Evolutionary conservation across 768 basidiomycete species (phyloP).

Genomic region (Mycena sanguinolenta): DNA sequence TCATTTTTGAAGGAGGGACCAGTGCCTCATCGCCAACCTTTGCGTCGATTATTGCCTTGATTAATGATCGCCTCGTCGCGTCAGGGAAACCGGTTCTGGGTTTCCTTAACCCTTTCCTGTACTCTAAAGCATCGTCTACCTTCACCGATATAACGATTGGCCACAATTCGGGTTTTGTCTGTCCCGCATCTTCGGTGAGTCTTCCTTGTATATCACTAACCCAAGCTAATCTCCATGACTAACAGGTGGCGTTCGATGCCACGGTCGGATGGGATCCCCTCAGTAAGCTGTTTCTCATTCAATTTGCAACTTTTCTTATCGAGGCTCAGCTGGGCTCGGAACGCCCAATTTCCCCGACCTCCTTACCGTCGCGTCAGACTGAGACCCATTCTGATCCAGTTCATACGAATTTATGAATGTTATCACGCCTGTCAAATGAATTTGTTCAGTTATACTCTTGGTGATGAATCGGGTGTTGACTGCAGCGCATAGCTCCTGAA

Average conservation of each 20-base stretch:
- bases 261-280: conserved; percentile 19
- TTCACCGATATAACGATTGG: conserved; percentile 14
- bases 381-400: too few species aligned
- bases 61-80: conserved; percentile 56
- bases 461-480: too few species aligned
- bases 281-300: neutral
- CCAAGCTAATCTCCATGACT: too few species aligned
- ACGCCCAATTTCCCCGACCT: conserved; percentile 6
- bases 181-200: too few species aligned
- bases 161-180: conserved; percentile 12
- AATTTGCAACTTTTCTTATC: neutral
- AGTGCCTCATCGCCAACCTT: conserved; percentile 58
- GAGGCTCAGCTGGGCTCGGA: conserved; percentile 8
- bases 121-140: neutral
- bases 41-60: too few species aligned
- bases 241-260: conserved; percentile 18
- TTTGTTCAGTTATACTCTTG: too few species aligned
- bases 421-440: too few species aligned
- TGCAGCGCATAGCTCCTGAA: too few species aligned
- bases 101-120: too few species aligned
- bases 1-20: too few species aligned
- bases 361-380: neutral
- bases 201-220: too few species aligned
- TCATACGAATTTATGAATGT: too few species aligned
- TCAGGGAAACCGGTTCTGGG: conserved; percentile 49